phyloP scores from a whole-genome alignment of 129 eudicot species.

The Lonicera japonica region DNA sequence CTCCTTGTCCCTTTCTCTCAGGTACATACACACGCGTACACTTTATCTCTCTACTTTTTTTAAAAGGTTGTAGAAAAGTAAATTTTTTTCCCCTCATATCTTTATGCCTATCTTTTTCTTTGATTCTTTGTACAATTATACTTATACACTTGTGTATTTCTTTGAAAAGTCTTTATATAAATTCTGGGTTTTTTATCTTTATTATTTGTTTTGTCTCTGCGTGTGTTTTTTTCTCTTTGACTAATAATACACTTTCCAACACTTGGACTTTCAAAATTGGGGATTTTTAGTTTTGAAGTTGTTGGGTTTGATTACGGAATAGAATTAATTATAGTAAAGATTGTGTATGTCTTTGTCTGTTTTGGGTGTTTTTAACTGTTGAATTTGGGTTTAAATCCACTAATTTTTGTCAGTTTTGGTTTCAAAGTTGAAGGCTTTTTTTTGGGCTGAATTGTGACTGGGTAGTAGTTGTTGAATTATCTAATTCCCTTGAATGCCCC shows the following conservation, averaged over 20 bases:
- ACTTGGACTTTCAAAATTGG: slow-evolving; percentile 10
- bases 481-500: slow-evolving; percentile 22
- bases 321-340: background rate
- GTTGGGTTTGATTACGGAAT: too few relatives aligned
- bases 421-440: slow-evolving; percentile 35
- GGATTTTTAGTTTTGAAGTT: background rate
- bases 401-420: slow-evolving; percentile 6
- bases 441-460: too few relatives aligned
- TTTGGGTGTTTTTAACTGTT: slow-evolving; percentile 2
- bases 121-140: slow-evolving; percentile 1
- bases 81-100: slow-evolving; percentile 34
- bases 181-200: slow-evolving; percentile 11
- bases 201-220: too few relatives aligned
- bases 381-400: slow-evolving; percentile 9
- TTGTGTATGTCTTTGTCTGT: background rate
- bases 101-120: slow-evolving; percentile 20
- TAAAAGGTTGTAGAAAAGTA: slow-evolving; percentile 23
- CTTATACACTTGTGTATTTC: background rate
- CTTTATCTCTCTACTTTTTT: slow-evolving; percentile 23
- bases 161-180: slow-evolving; percentile 2
- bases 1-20: slow-evolving; percentile 1
- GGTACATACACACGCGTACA: slow-evolving; percentile 3
- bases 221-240: slow-evolving; percentile 11
- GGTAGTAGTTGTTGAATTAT: too few relatives aligned
- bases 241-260: slow-evolving; percentile 10